Evolutionary conservation across 139 green algal genomes (phyloP).

Genomic region (Coccomyxa sp.): DNA sequence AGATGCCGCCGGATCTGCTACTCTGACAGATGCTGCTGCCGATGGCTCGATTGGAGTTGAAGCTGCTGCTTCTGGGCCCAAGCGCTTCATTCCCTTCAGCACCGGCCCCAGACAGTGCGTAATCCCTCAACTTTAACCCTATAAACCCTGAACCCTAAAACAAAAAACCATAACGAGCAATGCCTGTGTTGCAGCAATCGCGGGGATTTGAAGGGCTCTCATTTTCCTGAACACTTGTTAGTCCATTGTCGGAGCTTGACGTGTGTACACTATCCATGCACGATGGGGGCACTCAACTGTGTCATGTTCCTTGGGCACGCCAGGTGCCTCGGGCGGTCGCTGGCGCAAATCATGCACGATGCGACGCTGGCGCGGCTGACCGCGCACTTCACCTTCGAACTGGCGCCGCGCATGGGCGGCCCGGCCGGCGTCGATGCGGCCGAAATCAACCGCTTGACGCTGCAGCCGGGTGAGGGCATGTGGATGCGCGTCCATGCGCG

Average conservation of each 20-base stretch:
- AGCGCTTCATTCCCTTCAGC: conserved; percentile 6
- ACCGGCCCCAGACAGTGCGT: background rate
- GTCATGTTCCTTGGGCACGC: too few species aligned
- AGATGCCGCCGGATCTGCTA: too few species aligned
- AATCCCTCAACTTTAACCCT: background rate
- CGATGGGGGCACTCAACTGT: too few species aligned
- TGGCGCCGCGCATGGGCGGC: background rate
- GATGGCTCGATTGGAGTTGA: too few species aligned
- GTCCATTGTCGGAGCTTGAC: too few species aligned
- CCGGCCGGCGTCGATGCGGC: background rate
- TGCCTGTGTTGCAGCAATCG: too few species aligned
- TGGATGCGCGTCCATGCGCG: too few species aligned
- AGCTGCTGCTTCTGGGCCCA: background rate
- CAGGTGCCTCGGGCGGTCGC: conserved; percentile 12
- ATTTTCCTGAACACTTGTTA: too few species aligned
- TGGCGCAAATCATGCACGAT: conserved; percentile 13
- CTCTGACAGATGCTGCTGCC: too few species aligned
- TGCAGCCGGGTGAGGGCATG: conserved; percentile 3
- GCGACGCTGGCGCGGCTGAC: background rate
- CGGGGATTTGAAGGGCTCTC: too few species aligned
- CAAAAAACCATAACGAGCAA: too few species aligned
- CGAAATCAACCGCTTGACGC: conserved; percentile 6
- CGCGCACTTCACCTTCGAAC: conserved; percentile 2
- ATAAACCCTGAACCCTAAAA: background rate
- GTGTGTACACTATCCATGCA: too few species aligned